Conservation (phyloP, 345 rosid species). For the Draba incana region DNA sequence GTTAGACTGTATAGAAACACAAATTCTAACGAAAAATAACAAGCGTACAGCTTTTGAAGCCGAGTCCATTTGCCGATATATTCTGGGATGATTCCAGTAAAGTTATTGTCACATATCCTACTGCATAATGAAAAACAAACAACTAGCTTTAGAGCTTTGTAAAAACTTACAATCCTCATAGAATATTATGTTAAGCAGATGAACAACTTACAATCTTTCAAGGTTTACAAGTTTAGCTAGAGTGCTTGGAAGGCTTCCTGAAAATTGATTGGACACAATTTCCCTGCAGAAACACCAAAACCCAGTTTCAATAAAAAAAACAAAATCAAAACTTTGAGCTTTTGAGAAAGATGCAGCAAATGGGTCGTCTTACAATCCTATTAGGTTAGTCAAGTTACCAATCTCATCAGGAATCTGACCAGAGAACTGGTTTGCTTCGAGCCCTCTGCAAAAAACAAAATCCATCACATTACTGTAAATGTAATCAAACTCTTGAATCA, state of each 20-base stretch:
- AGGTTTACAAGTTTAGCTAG: slow-evolving; percentile 44
- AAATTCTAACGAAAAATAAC: neutral
- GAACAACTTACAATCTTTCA: slow-evolving; percentile 17
- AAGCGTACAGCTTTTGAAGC: slow-evolving; percentile 63
- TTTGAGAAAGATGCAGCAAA: neutral
- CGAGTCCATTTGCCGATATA: slow-evolving; percentile 61
- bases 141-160: neutral
- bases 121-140: slow-evolving; percentile 45
- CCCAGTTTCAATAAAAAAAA: neutral
- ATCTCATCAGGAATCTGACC: slow-evolving; percentile 55
- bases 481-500: neutral
- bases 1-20: slow-evolving; percentile 1
- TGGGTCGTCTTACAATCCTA: slow-evolving; percentile 47
- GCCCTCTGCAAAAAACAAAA: slow-evolving; percentile 39
- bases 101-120: slow-evolving; percentile 68
- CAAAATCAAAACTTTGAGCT: neutral
- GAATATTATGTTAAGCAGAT: neutral
- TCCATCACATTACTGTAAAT: neutral
- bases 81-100: slow-evolving; percentile 65
- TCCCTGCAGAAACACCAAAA: slow-evolving; percentile 36
- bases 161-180: neutral
- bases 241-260: slow-evolving; percentile 45
- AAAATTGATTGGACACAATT: slow-evolving; percentile 46
- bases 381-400: slow-evolving; percentile 49
- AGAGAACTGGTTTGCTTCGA: slow-evolving; percentile 60